A percentile compares a stretch with the other conserved stretches of the same genome.
These are phyloP conservation scores for Paracorniculantispora psalliotae DNA, from an alignment of 2,329 filamentous ascomycete genomes.

Conservation along the genomic window DNA sequence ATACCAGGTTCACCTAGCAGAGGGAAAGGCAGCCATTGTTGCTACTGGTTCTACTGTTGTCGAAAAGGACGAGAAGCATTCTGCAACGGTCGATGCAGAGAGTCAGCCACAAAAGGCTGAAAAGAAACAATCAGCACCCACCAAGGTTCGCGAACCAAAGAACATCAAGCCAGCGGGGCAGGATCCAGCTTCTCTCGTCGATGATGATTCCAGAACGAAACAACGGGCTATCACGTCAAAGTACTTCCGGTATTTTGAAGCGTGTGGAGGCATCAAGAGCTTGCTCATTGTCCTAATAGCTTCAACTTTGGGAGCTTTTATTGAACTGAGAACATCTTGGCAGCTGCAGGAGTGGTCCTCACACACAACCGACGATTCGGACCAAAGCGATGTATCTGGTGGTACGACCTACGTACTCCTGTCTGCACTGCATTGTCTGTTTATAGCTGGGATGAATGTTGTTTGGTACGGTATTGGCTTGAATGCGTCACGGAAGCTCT, in stretches of 20 bases:
- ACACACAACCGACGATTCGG: background rate
- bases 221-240: no score
- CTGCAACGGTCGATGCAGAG: no score
- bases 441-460: background rate
- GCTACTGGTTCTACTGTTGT: background rate
- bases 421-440: background rate
- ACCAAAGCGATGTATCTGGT: background rate
- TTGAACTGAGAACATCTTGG: background rate
- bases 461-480: constrained; percentile 38
- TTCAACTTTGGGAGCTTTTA: background rate
- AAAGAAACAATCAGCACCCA: no score
- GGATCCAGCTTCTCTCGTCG: no score
- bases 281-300: background rate
- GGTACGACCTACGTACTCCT: background rate
- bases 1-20: background rate
- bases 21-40: background rate
- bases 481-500: background rate
- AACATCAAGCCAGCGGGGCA: no score
- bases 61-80: background rate
- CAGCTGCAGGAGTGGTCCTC: background rate
- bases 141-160: no score
- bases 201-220: no score
- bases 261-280: background rate
- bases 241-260: background rate
- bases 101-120: no score